phyloP scores from a whole-genome alignment of 164 flowering plant genomes.

The Protea cynaroides region DNA sequence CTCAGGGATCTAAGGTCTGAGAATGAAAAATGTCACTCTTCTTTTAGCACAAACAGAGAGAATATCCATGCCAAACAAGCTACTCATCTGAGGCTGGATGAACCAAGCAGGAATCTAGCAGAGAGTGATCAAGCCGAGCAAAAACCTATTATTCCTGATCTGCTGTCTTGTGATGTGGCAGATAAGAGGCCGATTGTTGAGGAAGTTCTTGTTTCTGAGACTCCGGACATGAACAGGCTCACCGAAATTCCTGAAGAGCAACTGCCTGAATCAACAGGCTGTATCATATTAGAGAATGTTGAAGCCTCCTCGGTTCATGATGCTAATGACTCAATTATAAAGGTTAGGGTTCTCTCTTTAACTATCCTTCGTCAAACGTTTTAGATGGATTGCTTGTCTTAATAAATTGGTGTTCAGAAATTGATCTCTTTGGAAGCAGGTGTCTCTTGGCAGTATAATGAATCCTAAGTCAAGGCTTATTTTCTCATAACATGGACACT shows the following conservation, averaged over 20 bases:
- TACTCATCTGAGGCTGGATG: conserved; percentile 13
- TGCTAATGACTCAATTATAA: conserved; percentile 10
- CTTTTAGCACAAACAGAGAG: conserved; percentile 9
- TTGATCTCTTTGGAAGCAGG: too few species aligned
- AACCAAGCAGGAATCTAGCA: conserved; percentile 12
- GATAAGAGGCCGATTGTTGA: conserved; percentile 16
- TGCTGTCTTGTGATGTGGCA: conserved; percentile 1
- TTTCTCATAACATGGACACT: too few species aligned
- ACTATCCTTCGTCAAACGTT: not conserved
- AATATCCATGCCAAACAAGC: conserved; percentile 15
- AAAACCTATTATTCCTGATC: conserved; percentile 9
- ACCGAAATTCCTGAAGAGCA: conserved; percentile 9
- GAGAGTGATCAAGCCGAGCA: conserved; percentile 20
- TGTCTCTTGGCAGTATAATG: too few species aligned
- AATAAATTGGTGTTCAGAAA: too few species aligned
- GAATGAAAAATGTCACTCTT: conserved; percentile 22
- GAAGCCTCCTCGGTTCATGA: conserved; percentile 8
- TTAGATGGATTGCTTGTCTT: conserved; percentile 3
- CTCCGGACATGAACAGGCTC: conserved; percentile 8
- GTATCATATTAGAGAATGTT: conserved; percentile 8
- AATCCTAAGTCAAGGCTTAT: too few species aligned
- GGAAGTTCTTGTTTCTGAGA: conserved; percentile 4
- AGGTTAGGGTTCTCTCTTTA: conserved; percentile 30
- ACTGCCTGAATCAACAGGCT: conserved; percentile 11
- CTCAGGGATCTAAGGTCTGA: conserved; percentile 25